These are phyloP conservation scores for Avena insularis DNA, from an alignment of 176 grass and related monocot genomes.

Conservation along the genomic window DNA sequence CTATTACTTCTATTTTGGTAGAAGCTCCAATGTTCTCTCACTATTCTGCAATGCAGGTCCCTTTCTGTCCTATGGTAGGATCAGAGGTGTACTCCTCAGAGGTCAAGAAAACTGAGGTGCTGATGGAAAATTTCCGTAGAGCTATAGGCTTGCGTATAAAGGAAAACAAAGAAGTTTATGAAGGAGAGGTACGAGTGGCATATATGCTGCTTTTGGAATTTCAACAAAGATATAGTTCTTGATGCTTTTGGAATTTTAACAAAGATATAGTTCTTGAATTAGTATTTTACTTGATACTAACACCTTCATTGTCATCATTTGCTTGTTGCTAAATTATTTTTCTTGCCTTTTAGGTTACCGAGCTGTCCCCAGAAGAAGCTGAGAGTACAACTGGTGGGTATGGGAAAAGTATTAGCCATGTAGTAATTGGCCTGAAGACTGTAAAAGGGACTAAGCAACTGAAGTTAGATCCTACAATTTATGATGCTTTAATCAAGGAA, in stretches of 20 bases:
- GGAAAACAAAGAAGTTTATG: constrained; percentile 96
- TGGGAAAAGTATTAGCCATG: constrained; percentile 85
- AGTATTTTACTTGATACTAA: constrained; percentile 1
- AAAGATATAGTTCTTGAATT: constrained; percentile 4
- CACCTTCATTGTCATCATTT: not conserved
- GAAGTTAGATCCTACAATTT: constrained; percentile 94
- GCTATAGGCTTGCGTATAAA: constrained; percentile 96
- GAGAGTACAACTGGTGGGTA: constrained; percentile 87
- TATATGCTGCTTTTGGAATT: constrained; percentile 11
- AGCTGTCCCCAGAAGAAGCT: constrained; percentile 90
- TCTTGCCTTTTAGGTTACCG: constrained; percentile 74
- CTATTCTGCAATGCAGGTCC: constrained; percentile 57
- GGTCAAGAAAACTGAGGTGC: constrained; percentile 97
- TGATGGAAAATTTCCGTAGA: constrained; percentile 94
- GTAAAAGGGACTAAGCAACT: constrained; percentile 96
- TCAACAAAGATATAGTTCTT: not conserved
- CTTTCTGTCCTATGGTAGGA: constrained; percentile 99
- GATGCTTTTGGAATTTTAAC: not conserved
- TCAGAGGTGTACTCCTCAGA: constrained; percentile 97
- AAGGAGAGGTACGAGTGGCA: constrained; percentile 76
- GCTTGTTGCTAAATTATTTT: constrained; percentile 9
- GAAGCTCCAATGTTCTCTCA: constrained; percentile 2
- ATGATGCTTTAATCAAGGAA: constrained; percentile 98
- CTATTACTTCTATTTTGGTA: not conserved
- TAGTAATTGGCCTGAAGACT: constrained; percentile 92